Conservation (phyloP, 495 filamentous ascomycete species). For the Hypoxylon intermedium region DNA sequence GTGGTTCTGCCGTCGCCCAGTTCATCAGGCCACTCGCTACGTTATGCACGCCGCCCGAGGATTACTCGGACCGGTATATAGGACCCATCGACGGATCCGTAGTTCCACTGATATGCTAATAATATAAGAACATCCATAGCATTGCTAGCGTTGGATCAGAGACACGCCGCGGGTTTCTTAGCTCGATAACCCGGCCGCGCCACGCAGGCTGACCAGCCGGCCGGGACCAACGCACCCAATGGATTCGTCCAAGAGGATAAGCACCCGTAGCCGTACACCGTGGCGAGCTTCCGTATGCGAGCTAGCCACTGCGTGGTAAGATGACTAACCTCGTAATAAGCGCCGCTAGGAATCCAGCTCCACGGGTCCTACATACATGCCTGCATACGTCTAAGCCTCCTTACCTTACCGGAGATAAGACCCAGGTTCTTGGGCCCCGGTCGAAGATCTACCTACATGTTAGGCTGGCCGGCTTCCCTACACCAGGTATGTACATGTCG, state of each 20-base stretch:
- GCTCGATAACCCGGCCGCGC: background rate
- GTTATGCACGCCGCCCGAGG: background rate
- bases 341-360: background rate
- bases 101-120: background rate
- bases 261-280: conserved; percentile 13
- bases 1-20: background rate
- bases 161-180: conserved; percentile 10
- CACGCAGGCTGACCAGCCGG: conserved; percentile 6
- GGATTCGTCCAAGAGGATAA: conserved; percentile 4
- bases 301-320: conserved; percentile 6
- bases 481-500: no score
- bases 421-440: background rate
- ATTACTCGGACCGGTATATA: background rate
- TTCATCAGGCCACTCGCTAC: conserved; percentile 6
- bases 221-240: conserved; percentile 10
- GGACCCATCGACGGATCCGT: no score
- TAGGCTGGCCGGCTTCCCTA: conserved; percentile 1
- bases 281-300: conserved; percentile 20
- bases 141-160: conserved; percentile 6
- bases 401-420: background rate
- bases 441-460: conserved; percentile 25
- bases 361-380: background rate
- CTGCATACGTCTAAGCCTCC: no score
- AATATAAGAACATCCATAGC: conserved; percentile 9
- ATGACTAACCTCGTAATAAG: conserved; percentile 5